phyloP scores from a whole-genome alignment of 129 eudicot genomes.

The Lactuca sativa region DNA sequence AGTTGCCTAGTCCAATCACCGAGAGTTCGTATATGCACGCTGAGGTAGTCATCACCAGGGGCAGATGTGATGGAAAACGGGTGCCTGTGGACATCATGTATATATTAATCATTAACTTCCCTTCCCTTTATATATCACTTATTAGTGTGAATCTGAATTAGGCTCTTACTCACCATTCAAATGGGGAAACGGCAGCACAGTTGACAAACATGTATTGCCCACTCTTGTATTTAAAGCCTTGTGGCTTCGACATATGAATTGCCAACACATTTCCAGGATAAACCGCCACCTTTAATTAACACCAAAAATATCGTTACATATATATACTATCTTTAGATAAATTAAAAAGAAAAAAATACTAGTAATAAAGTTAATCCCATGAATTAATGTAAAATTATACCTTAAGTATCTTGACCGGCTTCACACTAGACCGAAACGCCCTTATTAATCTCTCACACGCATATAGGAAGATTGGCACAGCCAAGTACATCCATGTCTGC shows the following conservation, averaged over 20 bases:
- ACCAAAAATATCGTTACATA: not conserved
- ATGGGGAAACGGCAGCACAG: conserved; percentile 81
- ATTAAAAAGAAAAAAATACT: not conserved
- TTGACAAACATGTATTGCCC: conserved; percentile 90
- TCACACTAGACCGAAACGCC: conserved; percentile 65
- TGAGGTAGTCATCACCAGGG: conserved; percentile 77
- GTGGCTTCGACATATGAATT: conserved; percentile 83
- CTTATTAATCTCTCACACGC: conserved; percentile 68
- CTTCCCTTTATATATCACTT: not conserved
- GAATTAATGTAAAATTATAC: conserved; percentile 26
- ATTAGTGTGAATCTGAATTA: not conserved
- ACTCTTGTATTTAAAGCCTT: conserved; percentile 76
- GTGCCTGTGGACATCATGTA: conserved; percentile 55
- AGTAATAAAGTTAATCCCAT: not conserved
- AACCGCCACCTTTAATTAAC: conserved; percentile 61
- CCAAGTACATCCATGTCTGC: conserved; percentile 93
- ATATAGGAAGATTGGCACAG: conserved; percentile 63
- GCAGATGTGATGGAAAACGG: conserved; percentile 94
- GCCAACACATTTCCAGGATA: conserved; percentile 88
- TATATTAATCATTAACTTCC: conserved; percentile 8
- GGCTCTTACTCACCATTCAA: conserved; percentile 65
- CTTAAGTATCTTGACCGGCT: conserved; percentile 72
- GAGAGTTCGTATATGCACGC: conserved; percentile 85
- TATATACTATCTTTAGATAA: not conserved
- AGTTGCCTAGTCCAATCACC: conserved; percentile 95